phyloP scores from a whole-genome alignment of 768 basidiomycete genomes.

The Gloeostereum incarnatum region DNA sequence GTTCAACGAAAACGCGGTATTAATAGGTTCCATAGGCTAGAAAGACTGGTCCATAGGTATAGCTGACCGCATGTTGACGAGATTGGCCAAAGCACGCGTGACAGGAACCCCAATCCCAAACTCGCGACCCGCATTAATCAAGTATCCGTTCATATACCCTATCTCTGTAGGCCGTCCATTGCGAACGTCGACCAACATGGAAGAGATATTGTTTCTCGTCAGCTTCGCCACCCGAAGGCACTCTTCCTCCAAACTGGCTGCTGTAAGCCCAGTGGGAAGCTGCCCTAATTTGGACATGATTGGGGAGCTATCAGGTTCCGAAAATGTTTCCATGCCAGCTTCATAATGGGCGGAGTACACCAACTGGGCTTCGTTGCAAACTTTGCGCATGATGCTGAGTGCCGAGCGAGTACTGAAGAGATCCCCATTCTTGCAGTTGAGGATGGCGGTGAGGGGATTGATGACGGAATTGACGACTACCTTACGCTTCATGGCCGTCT shows the following conservation, averaged over 20 bases:
- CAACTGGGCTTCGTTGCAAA: constrained; percentile 66
- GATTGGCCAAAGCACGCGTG: constrained; percentile 41
- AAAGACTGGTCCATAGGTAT: constrained; percentile 38
- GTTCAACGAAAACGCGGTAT: too few species aligned
- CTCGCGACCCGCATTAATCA: constrained; percentile 50
- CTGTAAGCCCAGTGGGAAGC: constrained; percentile 37
- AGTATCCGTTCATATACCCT: constrained; percentile 75
- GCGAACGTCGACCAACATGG: constrained; percentile 70
- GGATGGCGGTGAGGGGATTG: constrained; percentile 79
- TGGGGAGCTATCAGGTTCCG: constrained; percentile 10
- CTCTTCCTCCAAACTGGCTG: constrained; percentile 39
- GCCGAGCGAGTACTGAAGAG: constrained; percentile 41
- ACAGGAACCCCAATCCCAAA: constrained; percentile 51
- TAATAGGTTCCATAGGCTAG: too few species aligned
- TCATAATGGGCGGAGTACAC: constrained; percentile 48
- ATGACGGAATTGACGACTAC: constrained; percentile 75
- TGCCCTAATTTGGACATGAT: constrained; percentile 21
- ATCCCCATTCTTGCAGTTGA: constrained; percentile 75
- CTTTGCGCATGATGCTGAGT: constrained; percentile 29
- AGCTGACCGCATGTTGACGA: constrained; percentile 48
- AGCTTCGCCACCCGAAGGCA: constrained; percentile 44
- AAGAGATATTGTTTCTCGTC: constrained; percentile 67
- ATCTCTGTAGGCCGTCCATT: constrained; percentile 64
- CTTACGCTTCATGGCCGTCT: constrained; percentile 67
- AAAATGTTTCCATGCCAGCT: constrained; percentile 25